A percentile compares a stretch with the other conserved stretches of the same genome.
Conservation (phyloP, 768 basidiomycete genomes). For the Myochromella boudieri region DNA sequence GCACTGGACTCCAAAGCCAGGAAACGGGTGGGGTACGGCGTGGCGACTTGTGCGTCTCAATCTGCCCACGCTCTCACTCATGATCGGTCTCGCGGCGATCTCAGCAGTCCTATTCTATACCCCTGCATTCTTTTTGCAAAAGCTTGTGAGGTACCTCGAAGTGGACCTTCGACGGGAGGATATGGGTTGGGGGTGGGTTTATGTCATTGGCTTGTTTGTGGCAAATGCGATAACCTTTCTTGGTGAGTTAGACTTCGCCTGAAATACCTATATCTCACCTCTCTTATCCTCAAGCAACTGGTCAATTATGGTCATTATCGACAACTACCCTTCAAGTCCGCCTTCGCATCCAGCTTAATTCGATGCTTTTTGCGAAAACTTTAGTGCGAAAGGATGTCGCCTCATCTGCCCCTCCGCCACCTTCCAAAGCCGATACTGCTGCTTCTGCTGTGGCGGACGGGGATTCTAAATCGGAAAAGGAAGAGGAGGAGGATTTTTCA, state of each 20-base stretch:
- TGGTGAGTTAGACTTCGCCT: slow-evolving; percentile 22
- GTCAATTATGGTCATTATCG: slow-evolving; percentile 70
- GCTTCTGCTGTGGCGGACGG: slow-evolving; percentile 12
- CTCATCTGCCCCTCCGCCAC: slow-evolving; percentile 45
- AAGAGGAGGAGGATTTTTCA: slow-evolving; percentile 59
- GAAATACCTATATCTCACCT: not conserved
- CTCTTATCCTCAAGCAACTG: slow-evolving; percentile 42
- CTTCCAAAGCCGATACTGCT: slow-evolving; percentile 18
- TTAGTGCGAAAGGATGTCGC: slow-evolving; percentile 84
- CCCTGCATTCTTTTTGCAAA: slow-evolving; percentile 59
- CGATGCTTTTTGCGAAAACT: slow-evolving; percentile 84
- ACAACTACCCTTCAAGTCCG: slow-evolving; percentile 71
- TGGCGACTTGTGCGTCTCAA: slow-evolving; percentile 68
- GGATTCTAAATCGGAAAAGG: slow-evolving; percentile 21
- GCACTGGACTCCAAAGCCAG: slow-evolving; percentile 58
- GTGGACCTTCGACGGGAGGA: slow-evolving; percentile 54
- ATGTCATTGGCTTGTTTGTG: slow-evolving; percentile 35
- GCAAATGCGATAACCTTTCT: slow-evolving; percentile 33
- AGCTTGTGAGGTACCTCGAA: slow-evolving; percentile 66
- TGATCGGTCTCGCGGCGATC: slow-evolving; percentile 52
- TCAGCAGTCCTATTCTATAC: slow-evolving; percentile 67
- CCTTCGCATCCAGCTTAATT: slow-evolving; percentile 75
- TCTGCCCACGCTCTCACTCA: slow-evolving; percentile 31
- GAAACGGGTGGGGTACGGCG: slow-evolving; percentile 63
- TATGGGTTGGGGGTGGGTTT: slow-evolving; percentile 75